A percentile compares a stretch with the other conserved stretches of the same genome.
Conservation (phyloP, 768 basidiomycete genomes). For the Macrolepiota albuminosa region DNA sequence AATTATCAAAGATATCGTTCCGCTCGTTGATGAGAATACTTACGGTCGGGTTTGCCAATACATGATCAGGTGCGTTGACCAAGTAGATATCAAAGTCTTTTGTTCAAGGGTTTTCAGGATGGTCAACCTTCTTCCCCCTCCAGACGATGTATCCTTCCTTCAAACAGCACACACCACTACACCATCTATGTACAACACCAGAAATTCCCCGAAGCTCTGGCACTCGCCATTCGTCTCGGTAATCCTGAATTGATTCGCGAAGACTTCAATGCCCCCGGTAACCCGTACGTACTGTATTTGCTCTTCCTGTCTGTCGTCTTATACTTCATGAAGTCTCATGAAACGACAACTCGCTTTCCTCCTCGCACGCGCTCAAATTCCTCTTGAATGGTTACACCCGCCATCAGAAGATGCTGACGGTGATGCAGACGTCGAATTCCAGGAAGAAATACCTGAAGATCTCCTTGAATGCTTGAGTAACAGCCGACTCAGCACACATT, state of each 20-base stretch:
- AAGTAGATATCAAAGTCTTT: neutral
- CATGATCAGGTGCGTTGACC: conserved; percentile 75
- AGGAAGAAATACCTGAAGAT: conserved; percentile 72
- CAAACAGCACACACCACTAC: conserved; percentile 83
- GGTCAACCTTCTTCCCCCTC: conserved; percentile 85
- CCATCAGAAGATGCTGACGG: conserved; percentile 46
- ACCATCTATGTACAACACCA: conserved; percentile 83
- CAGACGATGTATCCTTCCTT: conserved; percentile 89
- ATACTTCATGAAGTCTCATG: conserved; percentile 57
- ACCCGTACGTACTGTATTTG: conserved; percentile 53
- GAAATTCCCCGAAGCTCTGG: conserved; percentile 88
- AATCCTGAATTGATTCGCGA: conserved; percentile 75
- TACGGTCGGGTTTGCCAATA: conserved; percentile 90
- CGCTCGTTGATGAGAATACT: conserved; percentile 83
- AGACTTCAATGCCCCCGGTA: conserved; percentile 87
- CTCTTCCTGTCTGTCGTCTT: neutral
- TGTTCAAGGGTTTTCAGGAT: conserved; percentile 43
- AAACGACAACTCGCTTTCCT: conserved; percentile 92
- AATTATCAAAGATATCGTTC: conserved; percentile 71
- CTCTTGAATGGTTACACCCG: conserved; percentile 81
- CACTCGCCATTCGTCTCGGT: conserved; percentile 79
- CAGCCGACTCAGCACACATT: conserved; percentile 74
- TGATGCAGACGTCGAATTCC: conserved; percentile 49
- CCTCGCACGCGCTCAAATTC: conserved; percentile 88
- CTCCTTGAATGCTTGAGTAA: conserved; percentile 86